Evolutionary conservation across 768 basidiomycete genomes (phyloP), one percentile per base, ranked within the genome.

Genomic region (Lactifluus pinguis): DNA sequence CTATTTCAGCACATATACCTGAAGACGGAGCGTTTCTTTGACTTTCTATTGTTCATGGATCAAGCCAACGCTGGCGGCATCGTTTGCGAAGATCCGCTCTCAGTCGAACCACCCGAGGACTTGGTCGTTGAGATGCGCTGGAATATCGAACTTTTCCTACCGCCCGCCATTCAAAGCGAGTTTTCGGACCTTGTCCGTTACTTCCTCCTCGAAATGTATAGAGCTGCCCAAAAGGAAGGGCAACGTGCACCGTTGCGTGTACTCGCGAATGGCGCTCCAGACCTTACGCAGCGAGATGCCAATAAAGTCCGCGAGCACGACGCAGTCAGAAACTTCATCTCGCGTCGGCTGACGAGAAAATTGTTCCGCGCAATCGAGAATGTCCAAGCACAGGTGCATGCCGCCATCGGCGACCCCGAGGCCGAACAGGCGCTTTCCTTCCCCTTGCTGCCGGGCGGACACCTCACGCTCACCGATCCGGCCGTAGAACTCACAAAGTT

Each of bases 11-110:
- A 97, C 62, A 79, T 98, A 32, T 87, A 87, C 69, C 80, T 99
- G 60, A 80, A 87, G 49, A 88, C 93, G 19, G 85, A 89, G 30
- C 82, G 87, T 5, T 97, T 88, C 75, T 99, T 95, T 75, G 93
- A 98, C 74, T 92, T 90, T 69, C 75, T 98, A 9, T 76, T 98
- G 30, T 95, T 92, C 80, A 93, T 98, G 93, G 97, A 99, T 73
- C 79, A 85, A 13, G 91, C 92, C 32, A 99, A 98, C 72, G 83
- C 87, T 70, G 92, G 88, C 17, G 94, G 91, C 2, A 80, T 98
- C 57, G 80, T 92, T n/a, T 93, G 90, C 68, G 83, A 87, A 68
- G 79, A 93, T 64, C 87, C 92, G 0, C 69, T 83, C 19, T 86
- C 87, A 6, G 69, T 83, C 29, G 85, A 89, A 41, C 78, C 82